These are phyloP conservation scores for Gymnopilus junonius DNA, from an alignment of 768 basidiomycete genomes.

Conservation along the genomic window DNA sequence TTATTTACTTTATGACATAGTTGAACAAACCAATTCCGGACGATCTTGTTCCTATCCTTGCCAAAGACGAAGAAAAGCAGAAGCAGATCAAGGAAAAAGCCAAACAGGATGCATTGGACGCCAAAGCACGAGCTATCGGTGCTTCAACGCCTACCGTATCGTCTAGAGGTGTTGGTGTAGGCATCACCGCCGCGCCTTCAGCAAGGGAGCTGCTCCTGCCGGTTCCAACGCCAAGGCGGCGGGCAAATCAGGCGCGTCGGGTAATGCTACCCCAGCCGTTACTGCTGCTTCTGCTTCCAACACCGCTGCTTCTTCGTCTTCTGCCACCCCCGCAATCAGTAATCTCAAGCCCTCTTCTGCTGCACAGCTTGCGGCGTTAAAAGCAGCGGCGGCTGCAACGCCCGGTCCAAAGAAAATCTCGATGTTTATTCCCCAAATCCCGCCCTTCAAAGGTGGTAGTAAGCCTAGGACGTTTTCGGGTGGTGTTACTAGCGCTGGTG, in stretches of 20 bases:
- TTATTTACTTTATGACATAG: slow-evolving; percentile 40
- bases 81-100: slow-evolving; percentile 82
- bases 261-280: slow-evolving; percentile 14
- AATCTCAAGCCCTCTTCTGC: background rate
- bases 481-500: slow-evolving; percentile 17
- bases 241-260: slow-evolving; percentile 15
- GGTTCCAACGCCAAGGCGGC: slow-evolving; percentile 23
- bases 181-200: slow-evolving; percentile 41
- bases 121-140: slow-evolving; percentile 73
- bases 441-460: slow-evolving; percentile 79
- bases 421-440: slow-evolving; percentile 91
- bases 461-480: slow-evolving; percentile 28
- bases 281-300: slow-evolving; percentile 3
- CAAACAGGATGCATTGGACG: slow-evolving; percentile 64
- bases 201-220: slow-evolving; percentile 23
- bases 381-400: slow-evolving; percentile 22
- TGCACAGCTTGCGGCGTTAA: slow-evolving; percentile 24
- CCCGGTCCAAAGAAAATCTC: slow-evolving; percentile 53
- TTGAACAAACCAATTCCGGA: slow-evolving; percentile 95
- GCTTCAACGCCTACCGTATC: slow-evolving; percentile 56
- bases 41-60: slow-evolving; percentile 89
- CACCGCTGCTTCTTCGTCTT: slow-evolving; percentile 4
- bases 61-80: slow-evolving; percentile 94
- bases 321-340: background rate
- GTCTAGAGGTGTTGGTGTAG: slow-evolving; percentile 45